phyloP scores from a whole-genome alignment of 345 rosid species.

The Citrus sp. region DNA sequence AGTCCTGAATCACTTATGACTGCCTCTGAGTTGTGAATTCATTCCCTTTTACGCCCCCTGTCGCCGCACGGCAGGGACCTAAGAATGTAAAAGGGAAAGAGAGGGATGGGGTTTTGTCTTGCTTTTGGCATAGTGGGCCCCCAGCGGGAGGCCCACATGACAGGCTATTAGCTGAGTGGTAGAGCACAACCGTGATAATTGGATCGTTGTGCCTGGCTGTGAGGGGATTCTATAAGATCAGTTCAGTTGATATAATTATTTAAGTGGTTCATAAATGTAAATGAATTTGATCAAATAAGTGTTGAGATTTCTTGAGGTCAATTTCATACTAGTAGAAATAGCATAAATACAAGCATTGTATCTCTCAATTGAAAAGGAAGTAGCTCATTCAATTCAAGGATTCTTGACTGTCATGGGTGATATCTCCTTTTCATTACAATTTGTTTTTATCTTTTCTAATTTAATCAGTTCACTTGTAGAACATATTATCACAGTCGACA shows the following conservation, averaged over 20 bases:
- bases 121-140: not conserved
- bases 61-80: too few relatives aligned
- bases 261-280: not conserved
- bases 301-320: not conserved
- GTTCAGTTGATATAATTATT: slow-evolving; percentile 1
- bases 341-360: not conserved
- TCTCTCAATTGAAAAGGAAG: not conserved
- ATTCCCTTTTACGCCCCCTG: too few relatives aligned
- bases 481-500: slow-evolving; percentile 70
- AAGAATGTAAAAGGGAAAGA: too few relatives aligned
- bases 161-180: too few relatives aligned
- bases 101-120: not conserved
- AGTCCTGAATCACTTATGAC: not conserved
- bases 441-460: not conserved
- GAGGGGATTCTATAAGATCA: not conserved
- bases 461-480: slow-evolving; percentile 45
- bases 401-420: not conserved
- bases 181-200: too few relatives aligned
- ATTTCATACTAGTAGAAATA: not conserved
- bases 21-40: not conserved
- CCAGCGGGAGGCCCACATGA: too few relatives aligned
- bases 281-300: not conserved
- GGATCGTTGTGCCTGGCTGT: too few relatives aligned
- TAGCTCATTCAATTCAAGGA: not conserved
- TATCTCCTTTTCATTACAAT: not conserved